These are phyloP conservation scores for Rhizomucor pusillus DNA, from an alignment of 371 early-diverging fungal species.

Conservation along the genomic window DNA sequence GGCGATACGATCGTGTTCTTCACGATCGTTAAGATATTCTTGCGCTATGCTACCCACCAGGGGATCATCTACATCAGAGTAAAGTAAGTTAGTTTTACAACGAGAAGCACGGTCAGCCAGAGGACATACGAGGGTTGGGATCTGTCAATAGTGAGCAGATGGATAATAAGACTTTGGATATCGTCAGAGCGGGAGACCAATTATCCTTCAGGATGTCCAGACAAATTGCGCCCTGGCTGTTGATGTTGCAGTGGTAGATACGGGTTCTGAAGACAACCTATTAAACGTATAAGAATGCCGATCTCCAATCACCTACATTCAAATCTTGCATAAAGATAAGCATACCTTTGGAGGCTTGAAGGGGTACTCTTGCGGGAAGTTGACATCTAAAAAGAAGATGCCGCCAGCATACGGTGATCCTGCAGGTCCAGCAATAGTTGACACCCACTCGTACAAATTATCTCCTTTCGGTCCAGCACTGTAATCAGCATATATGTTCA, in stretches of 20 bases:
- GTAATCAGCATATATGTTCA: neutral
- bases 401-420: conserved; percentile 82
- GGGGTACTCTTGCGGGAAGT: conserved; percentile 98
- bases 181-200: conserved; percentile 99
- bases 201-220: conserved; percentile 97
- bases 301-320: neutral
- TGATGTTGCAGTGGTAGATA: conserved; percentile 99
- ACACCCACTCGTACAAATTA: conserved; percentile 94
- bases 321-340: neutral
- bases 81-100: neutral
- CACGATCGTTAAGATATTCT: conserved; percentile 83
- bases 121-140: conserved; percentile 84
- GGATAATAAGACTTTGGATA: conserved; percentile 96
- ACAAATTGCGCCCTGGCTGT: conserved; percentile 98
- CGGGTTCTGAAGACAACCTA: conserved; percentile 92
- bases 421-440: conserved; percentile 91
- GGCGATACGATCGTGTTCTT: conserved; percentile 90
- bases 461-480: conserved; percentile 96
- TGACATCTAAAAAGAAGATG: conserved; percentile 97
- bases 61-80: conserved; percentile 72
- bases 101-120: too few relatives aligned
- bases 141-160: conserved; percentile 98
- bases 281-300: neutral
- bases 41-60: conserved; percentile 92
- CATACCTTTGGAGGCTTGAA: conserved; percentile 97